Evolutionary conservation across 441 rosid genomes (phyloP).

Genomic region (Mallotus japonicus): DNA sequence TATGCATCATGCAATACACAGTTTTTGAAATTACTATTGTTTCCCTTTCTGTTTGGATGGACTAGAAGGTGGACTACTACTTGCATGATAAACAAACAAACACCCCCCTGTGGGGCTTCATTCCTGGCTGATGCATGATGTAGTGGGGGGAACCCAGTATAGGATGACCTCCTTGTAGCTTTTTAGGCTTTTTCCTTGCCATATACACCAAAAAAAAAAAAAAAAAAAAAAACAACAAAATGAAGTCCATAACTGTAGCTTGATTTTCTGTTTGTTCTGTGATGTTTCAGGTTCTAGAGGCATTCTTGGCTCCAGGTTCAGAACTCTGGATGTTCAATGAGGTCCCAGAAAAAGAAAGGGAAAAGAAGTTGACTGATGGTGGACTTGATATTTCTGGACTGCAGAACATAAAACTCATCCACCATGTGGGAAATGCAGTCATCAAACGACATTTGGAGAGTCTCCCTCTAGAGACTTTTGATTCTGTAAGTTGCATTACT

Average conservation of each 20-base stretch:
- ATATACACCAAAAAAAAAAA: no score
- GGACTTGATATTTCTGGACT: constrained; percentile 61
- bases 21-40: neutral
- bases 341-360: constrained; percentile 79
- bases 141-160: no score
- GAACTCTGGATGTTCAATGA: constrained; percentile 96
- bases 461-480: constrained; percentile 89
- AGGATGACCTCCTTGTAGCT: no score
- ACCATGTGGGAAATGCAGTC: constrained; percentile 83
- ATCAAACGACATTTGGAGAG: constrained; percentile 77
- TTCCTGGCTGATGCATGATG: no score
- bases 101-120: no score
- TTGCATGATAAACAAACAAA: neutral
- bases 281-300: constrained; percentile 66
- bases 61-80: neutral
- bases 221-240: no score
- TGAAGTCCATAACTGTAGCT: constrained; percentile 1
- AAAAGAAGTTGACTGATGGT: constrained; percentile 67
- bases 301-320: constrained; percentile 85
- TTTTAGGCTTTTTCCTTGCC: no score
- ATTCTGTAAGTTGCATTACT: constrained; percentile 67
- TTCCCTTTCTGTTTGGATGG: neutral
- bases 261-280: constrained; percentile 11
- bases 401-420: constrained; percentile 72
- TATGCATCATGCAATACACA: constrained; percentile 11